Evolutionary conservation across 352 stramenopile genomes (phyloP), one percentile per base, ranked within the genome.

Genomic region (Phytophthora tubulina): DNA sequence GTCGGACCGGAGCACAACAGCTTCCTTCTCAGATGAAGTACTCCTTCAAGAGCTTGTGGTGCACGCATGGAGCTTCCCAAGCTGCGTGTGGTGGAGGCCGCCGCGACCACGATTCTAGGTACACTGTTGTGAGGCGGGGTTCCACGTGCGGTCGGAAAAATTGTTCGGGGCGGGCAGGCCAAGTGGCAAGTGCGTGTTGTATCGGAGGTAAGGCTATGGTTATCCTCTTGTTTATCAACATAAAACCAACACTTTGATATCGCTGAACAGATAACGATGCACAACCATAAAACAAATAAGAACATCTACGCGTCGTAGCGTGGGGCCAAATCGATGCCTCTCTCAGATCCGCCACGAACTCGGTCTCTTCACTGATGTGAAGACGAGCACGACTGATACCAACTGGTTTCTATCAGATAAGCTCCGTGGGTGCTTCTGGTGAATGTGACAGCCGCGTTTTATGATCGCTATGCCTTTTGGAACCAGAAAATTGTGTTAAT

Each of bases 301-400:
- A 33, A 44, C 5, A 63, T 45, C 2, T 55, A 35, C n/a, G 58
- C 56, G 13, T 65, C 58, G 13, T 65, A 65, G 9, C 48, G 13
- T 4, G 14, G 45, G 5, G 45, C 45, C 45, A 65, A 50, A 9
- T 65, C 58, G 7, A 50, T 57, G 35, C 46, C 35, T 7, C 17
- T 65, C 45, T 1, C 32, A 65, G 21, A n/a, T 50, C 6, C 46
- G 45, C 21, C 11, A 33, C 31, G 57, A 64, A 35, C 44, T 64
- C 27, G 44, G 21, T n/a, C 44, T 56, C 27, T 14, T 64, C 6
- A 55, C 33, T 4, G 33, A 64, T 7, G 41, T 64, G 45, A 65
- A 65, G 17, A 56, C 33, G 14, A 21, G 57, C 32, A 65, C 44
- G 13, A 21, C 45, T 6, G 27, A 61, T 8, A 61, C 50, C 9